Conservation (phyloP, 2,329 filamentous ascomycete genomes). For the Lasiodiplodia sp. region DNA sequence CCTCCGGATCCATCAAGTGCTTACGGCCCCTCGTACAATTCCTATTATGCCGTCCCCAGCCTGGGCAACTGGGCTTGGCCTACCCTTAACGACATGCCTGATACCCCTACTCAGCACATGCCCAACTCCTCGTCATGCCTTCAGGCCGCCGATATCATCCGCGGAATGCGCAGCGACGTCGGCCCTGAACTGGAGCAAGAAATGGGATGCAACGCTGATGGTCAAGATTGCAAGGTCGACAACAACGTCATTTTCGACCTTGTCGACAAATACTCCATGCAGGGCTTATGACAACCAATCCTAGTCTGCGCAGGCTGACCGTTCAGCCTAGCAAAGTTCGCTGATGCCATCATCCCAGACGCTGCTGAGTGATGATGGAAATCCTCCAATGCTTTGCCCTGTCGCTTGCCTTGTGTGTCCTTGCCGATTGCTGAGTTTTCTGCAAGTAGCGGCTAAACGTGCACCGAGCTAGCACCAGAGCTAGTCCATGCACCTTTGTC, state of each 20-base stretch:
- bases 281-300: constrained; percentile 18
- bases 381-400: background rate
- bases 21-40: constrained; percentile 6
- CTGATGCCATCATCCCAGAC: background rate
- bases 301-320: background rate
- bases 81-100: constrained; percentile 29
- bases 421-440: background rate
- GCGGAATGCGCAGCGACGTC: constrained; percentile 50
- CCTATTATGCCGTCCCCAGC: background rate
- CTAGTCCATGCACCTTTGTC: too few relatives aligned
- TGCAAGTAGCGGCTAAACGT: background rate
- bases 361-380: too few relatives aligned
- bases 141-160: constrained; percentile 55
- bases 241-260: constrained; percentile 53
- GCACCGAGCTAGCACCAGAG: too few relatives aligned
- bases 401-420: background rate
- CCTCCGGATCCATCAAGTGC: background rate
- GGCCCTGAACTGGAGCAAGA: constrained; percentile 49
- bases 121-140: constrained; percentile 45
- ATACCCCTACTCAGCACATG: constrained; percentile 29
- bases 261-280: constrained; percentile 52
- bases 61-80: constrained; percentile 4
- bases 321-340: background rate
- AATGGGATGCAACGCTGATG: constrained; percentile 48
- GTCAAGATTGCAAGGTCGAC: constrained; percentile 53